Evolutionary conservation across 345 rosid species (phyloP).

Genomic region (Syzygium grande): DNA sequence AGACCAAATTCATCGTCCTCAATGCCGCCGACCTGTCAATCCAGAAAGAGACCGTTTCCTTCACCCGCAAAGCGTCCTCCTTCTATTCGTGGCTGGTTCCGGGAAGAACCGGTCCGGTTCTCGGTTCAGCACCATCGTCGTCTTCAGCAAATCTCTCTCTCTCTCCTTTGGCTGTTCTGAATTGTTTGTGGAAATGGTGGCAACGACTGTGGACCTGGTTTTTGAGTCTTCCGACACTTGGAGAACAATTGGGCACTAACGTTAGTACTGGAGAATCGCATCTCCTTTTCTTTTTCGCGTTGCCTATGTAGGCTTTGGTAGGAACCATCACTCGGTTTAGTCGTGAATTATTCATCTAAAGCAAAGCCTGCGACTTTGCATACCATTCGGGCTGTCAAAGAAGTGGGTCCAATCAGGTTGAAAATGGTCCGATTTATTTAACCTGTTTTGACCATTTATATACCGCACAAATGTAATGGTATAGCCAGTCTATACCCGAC

Average conservation of each 20-base stretch:
- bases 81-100: conserved; percentile 1
- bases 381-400: background rate
- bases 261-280: background rate
- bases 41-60: conserved; percentile 36
- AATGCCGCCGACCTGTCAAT: conserved; percentile 82
- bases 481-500: background rate
- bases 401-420: background rate
- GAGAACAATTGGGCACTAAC: background rate
- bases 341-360: background rate
- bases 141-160: background rate
- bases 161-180: background rate
- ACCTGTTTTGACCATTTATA: background rate
- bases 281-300: background rate
- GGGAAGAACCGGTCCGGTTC: background rate
- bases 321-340: background rate
- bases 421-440: background rate
- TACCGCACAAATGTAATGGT: too few species aligned
- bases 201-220: background rate
- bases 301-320: background rate
- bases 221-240: background rate
- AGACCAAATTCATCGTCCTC: conserved; percentile 74
- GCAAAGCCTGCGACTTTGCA: background rate
- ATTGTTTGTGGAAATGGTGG: background rate
- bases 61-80: conserved; percentile 14
- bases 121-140: background rate